Evolutionary conservation across 1,284 basidiomycete genomes (phyloP), one percentile per base, ranked within the genome.

Genomic region (Trichosporon coremiiforme): DNA sequence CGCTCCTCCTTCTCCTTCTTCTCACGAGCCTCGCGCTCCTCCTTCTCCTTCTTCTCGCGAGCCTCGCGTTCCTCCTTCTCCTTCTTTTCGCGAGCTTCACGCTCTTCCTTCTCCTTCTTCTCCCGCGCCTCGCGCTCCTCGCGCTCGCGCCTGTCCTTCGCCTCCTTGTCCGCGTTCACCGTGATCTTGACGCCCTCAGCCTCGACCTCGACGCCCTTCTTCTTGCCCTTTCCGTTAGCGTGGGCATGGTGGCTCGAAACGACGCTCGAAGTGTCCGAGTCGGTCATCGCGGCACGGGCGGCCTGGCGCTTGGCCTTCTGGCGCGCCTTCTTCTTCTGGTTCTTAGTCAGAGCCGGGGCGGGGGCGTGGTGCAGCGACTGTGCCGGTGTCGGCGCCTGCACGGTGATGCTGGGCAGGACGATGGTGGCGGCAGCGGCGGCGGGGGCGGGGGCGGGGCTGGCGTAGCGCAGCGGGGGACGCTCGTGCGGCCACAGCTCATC

Each of bases 131-230:
- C 57, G 57, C 57, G 57, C 57, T 62, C 57, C 57, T 62, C 55
- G 13, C 29, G 25, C 55, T 60, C 55, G 25, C 55, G 55, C 55
- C 31, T 60, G 15, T 60, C 55, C 55, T 12, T 13, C 13, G 25
- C 55, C 55, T 60, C 55, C 55, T 33, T 60, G 55, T 60, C 55
- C 29, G 57, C 57, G 57, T 62, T 62, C 57, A 62, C 57, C 17
- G 29, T 62, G 31, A 62, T 62, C 57, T 31, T 35, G 33, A 62
- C 57, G 31, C 57, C 57, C 10, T 62, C 57, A 17, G 57, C 31
- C 57, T 62, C 29, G 15, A 62, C 57, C 57, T 62, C 57, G 57
- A 62, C 57, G 57, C 57, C 57, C 15, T 35, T 22, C 29, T n/a
- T 62, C 57, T 33, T 33, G 29, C 57, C 20, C 55, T 60, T 60